phyloP scores from a whole-genome alignment of 768 basidiomycete species.

The Lactarius trivialis region DNA sequence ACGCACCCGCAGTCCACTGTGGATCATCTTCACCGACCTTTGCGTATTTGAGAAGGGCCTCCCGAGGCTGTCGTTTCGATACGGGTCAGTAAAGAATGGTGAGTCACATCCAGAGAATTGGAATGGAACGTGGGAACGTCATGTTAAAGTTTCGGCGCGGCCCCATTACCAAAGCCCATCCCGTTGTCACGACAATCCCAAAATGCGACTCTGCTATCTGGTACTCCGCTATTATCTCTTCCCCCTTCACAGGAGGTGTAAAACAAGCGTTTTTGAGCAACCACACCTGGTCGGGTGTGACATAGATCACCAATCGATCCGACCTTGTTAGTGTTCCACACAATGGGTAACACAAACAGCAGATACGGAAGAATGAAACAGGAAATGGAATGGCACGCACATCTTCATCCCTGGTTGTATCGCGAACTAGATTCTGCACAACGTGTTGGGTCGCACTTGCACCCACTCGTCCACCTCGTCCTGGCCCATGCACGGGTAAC shows the following conservation, averaged over 20 bases:
- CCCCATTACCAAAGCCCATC: constrained; percentile 10
- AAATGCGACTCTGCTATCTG: constrained; percentile 4
- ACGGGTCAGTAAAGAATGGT: not conserved
- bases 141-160: constrained; percentile 17
- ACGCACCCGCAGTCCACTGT: constrained; percentile 79
- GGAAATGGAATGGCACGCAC: constrained; percentile 51
- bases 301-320: constrained; percentile 8
- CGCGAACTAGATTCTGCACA: constrained; percentile 89
- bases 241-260: not conserved
- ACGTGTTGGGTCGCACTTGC: constrained; percentile 96
- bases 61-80: constrained; percentile 65
- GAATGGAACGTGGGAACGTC: constrained; percentile 18
- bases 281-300: not conserved
- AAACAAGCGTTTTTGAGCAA: not conserved
- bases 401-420: constrained; percentile 88
- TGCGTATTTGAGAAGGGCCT: constrained; percentile 93
- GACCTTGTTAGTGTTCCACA: not conserved
- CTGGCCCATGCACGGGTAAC: constrained; percentile 88
- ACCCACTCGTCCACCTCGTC: constrained; percentile 89
- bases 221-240: not conserved
- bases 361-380: constrained; percentile 12
- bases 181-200: constrained; percentile 21
- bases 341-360: constrained; percentile 17
- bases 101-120: constrained; percentile 4
- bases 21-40: constrained; percentile 68